Conservation (phyloP, 2,329 filamentous ascomycete species). For the Botrytis pseudocinerea region DNA sequence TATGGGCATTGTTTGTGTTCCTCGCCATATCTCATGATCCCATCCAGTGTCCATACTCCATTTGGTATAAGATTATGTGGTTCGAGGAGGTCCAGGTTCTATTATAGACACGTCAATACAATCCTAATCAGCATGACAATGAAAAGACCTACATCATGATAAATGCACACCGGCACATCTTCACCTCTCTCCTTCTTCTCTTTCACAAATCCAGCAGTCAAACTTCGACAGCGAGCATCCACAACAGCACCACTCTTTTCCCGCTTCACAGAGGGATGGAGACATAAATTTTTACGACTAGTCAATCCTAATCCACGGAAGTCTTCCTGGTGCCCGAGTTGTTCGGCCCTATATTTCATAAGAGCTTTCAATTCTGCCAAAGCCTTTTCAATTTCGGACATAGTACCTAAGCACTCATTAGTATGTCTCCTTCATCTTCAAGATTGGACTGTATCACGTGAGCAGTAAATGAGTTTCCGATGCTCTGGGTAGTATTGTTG, state of each 20-base stretch:
- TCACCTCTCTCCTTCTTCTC: conserved; percentile 97
- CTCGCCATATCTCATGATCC: conserved; percentile 84
- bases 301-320: conserved; percentile 91
- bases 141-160: conserved; percentile 71
- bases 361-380: conserved; percentile 85
- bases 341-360: conserved; percentile 90
- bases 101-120: conserved; percentile 17
- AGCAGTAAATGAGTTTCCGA: conserved; percentile 97
- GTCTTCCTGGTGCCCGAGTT: conserved; percentile 89
- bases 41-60: conserved; percentile 94
- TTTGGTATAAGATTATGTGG: conserved; percentile 93
- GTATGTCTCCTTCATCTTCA: not conserved
- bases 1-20: conserved; percentile 97
- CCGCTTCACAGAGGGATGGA: conserved; percentile 92
- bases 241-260: conserved; percentile 95
- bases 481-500: conserved; percentile 92
- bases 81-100: conserved; percentile 92
- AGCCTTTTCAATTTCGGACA: conserved; percentile 99
- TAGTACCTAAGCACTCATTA: conserved; percentile 61
- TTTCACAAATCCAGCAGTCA: conserved; percentile 95
- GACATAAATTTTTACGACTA: conserved; percentile 93
- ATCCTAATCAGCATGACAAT: not conserved
- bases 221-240: conserved; percentile 90
- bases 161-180: conserved; percentile 89
- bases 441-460: conserved; percentile 54